These are phyloP conservation scores for Alternaria sp. DNA, from an alignment of 2,329 filamentous ascomycete genomes.

Conservation along the genomic window DNA sequence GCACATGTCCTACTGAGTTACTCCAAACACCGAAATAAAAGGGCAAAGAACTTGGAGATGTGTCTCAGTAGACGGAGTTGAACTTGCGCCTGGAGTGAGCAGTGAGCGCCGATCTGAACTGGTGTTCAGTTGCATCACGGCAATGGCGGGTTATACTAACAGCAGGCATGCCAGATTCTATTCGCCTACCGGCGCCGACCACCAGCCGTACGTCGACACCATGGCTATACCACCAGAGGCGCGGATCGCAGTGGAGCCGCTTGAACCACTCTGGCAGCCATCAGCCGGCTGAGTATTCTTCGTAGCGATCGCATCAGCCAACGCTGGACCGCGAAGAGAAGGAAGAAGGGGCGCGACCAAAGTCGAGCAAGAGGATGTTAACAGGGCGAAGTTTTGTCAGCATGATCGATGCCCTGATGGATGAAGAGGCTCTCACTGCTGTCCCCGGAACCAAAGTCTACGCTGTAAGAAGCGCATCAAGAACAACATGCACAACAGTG, in stretches of 20 bases:
- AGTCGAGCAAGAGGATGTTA: neutral
- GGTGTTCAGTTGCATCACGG: neutral
- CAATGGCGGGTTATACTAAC: neutral
- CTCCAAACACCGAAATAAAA: neutral
- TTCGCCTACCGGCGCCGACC: neutral
- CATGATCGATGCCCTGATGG: neutral
- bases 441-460: neutral
- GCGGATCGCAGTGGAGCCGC: neutral
- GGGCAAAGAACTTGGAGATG: neutral
- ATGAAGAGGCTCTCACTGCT: neutral
- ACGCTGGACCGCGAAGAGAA: neutral
- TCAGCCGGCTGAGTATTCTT: neutral
- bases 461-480: neutral
- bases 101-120: neutral
- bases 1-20: neutral
- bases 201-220: neutral
- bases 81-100: neutral
- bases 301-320: neutral
- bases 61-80: neutral
- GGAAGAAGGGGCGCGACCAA: neutral
- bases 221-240: neutral
- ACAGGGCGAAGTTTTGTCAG: too few relatives aligned
- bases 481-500: neutral
- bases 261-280: neutral
- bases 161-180: neutral